Base-by-base conservation (phyloP, 2,329 filamentous ascomycete species). In the Proliferodiscus dingleyae region DNA sequence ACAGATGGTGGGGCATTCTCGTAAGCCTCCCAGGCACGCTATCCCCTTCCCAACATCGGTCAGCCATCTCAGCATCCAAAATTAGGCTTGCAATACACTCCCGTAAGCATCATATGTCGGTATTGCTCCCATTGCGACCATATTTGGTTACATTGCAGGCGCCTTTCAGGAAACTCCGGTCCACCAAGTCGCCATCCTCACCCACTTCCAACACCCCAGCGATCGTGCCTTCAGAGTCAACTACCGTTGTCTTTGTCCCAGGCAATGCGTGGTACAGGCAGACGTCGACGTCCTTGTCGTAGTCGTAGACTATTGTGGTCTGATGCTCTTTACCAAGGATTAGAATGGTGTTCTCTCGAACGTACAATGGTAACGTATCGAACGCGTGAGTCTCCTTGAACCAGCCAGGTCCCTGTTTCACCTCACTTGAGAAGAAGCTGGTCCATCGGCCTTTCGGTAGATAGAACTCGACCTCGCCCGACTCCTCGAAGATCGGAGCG, bases 401-500 rank as follows among this genome's bases (percentile, higher is more conserved):
- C 72, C 71, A 74, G 19, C 62, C 63, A 2, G 69, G 67, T 9
- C 71, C 71, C 21, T 63, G 51, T 13, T 65, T 59, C 23, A 64
- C 63, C 47, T 68, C 61, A 8, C 66, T 65, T 41, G 68, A 64
- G 64, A 73, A 74, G 60, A 71, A 73, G 46, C 59, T 69, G n/a
- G 69, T 73, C 73, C 73, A 76, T 22, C 60, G 62, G 8, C 71
- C 72, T n/a, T 65, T 64, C 2, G 74, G 74, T 5, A 77, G 61
- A 56, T 83, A 82, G 55, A 80, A 78, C 21, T 75, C 72, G 0
- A 77, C 76, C 4, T 68, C 66, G 0, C 77, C 77, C 7, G 69
- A 67, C 50, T 78, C 73, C n/a, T 70, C 68, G 50, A 81, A 81
- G 2, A 82, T 70, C 0, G 78, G 78, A 1, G 77, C 77, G 16